Base-by-base conservation (phyloP, 2,329 filamentous ascomycete genomes). In the Aureobasidium namibiae region DNA sequence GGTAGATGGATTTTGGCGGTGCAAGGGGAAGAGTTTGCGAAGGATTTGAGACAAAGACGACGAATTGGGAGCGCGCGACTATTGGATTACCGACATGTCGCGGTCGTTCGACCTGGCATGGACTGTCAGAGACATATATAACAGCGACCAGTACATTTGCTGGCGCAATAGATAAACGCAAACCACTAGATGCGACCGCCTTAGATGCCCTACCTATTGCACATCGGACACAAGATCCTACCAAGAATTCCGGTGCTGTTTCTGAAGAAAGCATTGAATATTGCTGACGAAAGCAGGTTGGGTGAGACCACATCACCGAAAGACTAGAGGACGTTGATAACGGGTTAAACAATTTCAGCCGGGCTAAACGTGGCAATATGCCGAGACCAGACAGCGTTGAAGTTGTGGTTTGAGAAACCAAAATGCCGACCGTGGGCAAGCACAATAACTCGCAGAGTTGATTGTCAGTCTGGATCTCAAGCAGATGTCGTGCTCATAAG, bases 291-390 rank as follows among this genome's bases (percentile, higher is more conserved):
- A 13, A 21, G 16, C 24, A 14, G 34, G 24, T 41, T 41, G 49
- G 9, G 36, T 39, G 49, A 52, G 23, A 52, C 49, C 36, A 24
- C 49, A 31, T 41, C 14, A 21, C 13, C 14, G 9, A 31, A 26
- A 41, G 14, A 53, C 49, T 53, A 53, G 34, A 53, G 49, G 36
- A 53, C 49, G 49, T 53, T 53, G 36, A 9, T 10, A 53, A 53
- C 49, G 49, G 49, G 31, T 41, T 7, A 23, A 53, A 53, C 36
- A 18, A 4, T 33, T 52, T 52, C 49, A 23, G 34, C 36, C 49
- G 49, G 14, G 26, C 14, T 9, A 14, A 53, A 39, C 34, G 36
- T 52, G 24, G 24, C n/a, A 16, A 31, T 16, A 26, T 53, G 36
- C 49, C 49, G 49, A 41, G 49, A 41, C n/a, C 10, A 53, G 36